Conservation (phyloP, 805 yeast species). For the Pichia ethanolica region DNA sequence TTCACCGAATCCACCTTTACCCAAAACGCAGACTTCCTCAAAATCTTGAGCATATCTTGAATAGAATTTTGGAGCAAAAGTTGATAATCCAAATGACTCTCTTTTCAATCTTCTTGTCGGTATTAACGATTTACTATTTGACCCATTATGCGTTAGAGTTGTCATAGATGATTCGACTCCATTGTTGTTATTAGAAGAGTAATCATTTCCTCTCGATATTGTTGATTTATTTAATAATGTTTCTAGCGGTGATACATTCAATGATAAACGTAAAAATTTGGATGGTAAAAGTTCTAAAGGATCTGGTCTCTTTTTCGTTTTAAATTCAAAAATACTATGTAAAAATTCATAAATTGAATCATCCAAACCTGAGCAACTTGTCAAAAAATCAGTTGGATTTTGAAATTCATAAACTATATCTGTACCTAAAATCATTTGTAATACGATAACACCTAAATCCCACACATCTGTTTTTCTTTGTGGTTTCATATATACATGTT, state of each 20-base stretch:
- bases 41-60: constrained; percentile 89
- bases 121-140: background rate
- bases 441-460: constrained; percentile 79
- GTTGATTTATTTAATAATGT: constrained; percentile 3
- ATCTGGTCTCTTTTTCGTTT: constrained; percentile 65
- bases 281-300: constrained; percentile 81
- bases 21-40: constrained; percentile 86
- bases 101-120: constrained; percentile 13
- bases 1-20: constrained; percentile 96
- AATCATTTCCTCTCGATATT: background rate
- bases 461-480: constrained; percentile 86
- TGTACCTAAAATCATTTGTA: constrained; percentile 56
- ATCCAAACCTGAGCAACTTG: constrained; percentile 30
- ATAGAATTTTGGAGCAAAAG: constrained; percentile 19
- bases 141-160: background rate
- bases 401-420: constrained; percentile 46
- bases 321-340: constrained; percentile 52
- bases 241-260: constrained; percentile 30
- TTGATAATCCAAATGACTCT: constrained; percentile 24
- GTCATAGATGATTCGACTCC: background rate
- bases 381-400: constrained; percentile 59
- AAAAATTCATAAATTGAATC: constrained; percentile 61
- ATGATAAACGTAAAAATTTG: constrained; percentile 70
- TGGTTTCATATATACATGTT: constrained; percentile 34
- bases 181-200: background rate